Conservation (phyloP, 2,329 filamentous ascomycete genomes). For the Clarireedia paspali region DNA sequence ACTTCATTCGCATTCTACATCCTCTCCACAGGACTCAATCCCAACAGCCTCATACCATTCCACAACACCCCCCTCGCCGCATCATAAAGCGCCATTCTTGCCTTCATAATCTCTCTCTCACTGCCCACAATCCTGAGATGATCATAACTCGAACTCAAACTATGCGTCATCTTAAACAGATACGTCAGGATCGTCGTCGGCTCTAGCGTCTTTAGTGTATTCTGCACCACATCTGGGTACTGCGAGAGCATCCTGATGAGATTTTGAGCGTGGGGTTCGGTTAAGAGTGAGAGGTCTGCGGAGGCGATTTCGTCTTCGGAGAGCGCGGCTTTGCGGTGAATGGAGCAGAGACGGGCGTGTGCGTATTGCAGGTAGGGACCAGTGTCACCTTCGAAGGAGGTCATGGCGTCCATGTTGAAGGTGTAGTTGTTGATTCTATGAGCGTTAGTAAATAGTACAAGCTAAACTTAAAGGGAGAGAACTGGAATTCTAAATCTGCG, state of each 20-base stretch:
- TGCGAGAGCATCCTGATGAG: slow-evolving; percentile 70
- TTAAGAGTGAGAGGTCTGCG: slow-evolving; percentile 61
- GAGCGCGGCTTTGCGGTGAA: slow-evolving; percentile 49
- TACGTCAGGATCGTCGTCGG: slow-evolving; percentile 60
- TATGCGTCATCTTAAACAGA: slow-evolving; percentile 81
- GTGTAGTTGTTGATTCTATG: slow-evolving; percentile 56
- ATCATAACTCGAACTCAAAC: slow-evolving; percentile 73
- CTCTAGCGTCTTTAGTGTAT: slow-evolving; percentile 78
- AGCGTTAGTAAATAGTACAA: background rate
- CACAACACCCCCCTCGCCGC: slow-evolving; percentile 65
- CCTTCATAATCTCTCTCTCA: slow-evolving; percentile 61
- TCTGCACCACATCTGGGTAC: slow-evolving; percentile 78
- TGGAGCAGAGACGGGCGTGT: slow-evolving; percentile 63
- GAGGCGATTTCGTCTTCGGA: slow-evolving; percentile 48
- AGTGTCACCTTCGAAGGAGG: slow-evolving; percentile 77
- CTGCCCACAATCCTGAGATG: slow-evolving; percentile 75
- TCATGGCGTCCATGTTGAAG: slow-evolving; percentile 78
- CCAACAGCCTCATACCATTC: slow-evolving; percentile 78
- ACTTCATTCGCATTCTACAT: background rate
- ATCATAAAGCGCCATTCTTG: slow-evolving; percentile 72
- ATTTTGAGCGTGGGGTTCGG: slow-evolving; percentile 64
- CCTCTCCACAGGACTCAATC: slow-evolving; percentile 65
- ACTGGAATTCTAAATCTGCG: background rate
- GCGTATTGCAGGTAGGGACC: slow-evolving; percentile 82
- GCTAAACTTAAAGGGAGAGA: slow-evolving; percentile 1